Conservation (phyloP, 2,329 filamentous ascomycete species). For the Chaetothyriales sp. region DNA sequence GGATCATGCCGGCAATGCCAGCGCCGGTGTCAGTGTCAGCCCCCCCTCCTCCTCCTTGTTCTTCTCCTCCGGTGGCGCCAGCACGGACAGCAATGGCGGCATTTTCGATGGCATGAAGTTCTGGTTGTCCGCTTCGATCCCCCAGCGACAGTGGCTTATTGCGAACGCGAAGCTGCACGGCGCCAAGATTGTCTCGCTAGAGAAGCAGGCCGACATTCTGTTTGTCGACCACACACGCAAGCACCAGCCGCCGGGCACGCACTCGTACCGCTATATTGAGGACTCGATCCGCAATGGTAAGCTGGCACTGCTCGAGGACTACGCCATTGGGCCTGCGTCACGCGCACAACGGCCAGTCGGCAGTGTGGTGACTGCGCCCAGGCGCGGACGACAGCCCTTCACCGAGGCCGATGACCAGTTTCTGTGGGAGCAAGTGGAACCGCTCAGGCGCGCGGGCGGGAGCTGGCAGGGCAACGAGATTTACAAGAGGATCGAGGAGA, state of each 20-base stretch:
- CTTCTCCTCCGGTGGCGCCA: not conserved
- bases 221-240: slow-evolving; percentile 43
- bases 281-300: slow-evolving; percentile 34
- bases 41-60: too few relatives aligned
- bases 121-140: slow-evolving; percentile 42
- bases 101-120: slow-evolving; percentile 42
- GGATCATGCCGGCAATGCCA: slow-evolving; percentile 4
- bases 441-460: slow-evolving; percentile 21
- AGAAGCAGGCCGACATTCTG: slow-evolving; percentile 41
- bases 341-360: slow-evolving; percentile 28
- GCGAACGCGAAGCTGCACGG: slow-evolving; percentile 33
- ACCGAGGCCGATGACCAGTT: slow-evolving; percentile 31
- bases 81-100: too few relatives aligned
- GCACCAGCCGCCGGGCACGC: slow-evolving; percentile 34
- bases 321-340: slow-evolving; percentile 33
- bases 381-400: slow-evolving; percentile 22
- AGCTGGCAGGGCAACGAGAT: slow-evolving; percentile 28
- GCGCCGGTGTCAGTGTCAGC: too few relatives aligned
- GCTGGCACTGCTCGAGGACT: slow-evolving; percentile 33
- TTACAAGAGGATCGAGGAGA: slow-evolving; percentile 28
- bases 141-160: slow-evolving; percentile 32
- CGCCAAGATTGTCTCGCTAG: slow-evolving; percentile 37
- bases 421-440: slow-evolving; percentile 31
- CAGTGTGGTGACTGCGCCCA: slow-evolving; percentile 24
- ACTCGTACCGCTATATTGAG: slow-evolving; percentile 45